Evolutionary conservation across 352 stramenopile species (phyloP).

Genomic region (Pythium phragmiticola): DNA sequence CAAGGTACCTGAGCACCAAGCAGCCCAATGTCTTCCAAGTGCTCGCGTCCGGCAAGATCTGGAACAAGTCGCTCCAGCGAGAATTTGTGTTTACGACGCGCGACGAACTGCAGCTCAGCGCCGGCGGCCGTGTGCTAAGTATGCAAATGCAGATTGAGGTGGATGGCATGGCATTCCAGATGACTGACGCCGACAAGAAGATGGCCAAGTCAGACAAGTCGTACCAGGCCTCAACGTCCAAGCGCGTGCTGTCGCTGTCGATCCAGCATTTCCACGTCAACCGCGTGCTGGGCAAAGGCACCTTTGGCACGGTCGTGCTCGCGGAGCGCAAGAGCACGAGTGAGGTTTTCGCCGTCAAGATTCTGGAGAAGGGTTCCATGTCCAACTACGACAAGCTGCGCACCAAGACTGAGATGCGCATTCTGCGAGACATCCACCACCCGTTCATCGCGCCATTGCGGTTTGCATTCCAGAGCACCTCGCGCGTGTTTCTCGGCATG

Average conservation of each 20-base stretch:
- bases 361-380: slow-evolving; percentile 91
- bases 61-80: slow-evolving; percentile 75
- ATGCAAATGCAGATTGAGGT: slow-evolving; percentile 87
- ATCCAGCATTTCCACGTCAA: slow-evolving; percentile 95
- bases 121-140: slow-evolving; percentile 70
- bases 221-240: slow-evolving; percentile 75
- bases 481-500: slow-evolving; percentile 81
- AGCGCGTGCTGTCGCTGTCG: slow-evolving; percentile 80
- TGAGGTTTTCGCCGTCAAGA: slow-evolving; percentile 92
- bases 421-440: slow-evolving; percentile 89
- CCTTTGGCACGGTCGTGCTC: slow-evolving; percentile 92
- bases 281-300: slow-evolving; percentile 93
- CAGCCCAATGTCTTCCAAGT: slow-evolving; percentile 81
- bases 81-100: slow-evolving; percentile 84
- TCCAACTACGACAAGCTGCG: slow-evolving; percentile 92
- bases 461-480: slow-evolving; percentile 85
- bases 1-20: slow-evolving; percentile 76
- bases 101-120: slow-evolving; percentile 75
- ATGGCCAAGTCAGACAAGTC: slow-evolving; percentile 57
- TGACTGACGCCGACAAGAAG: slow-evolving; percentile 74
- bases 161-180: slow-evolving; percentile 74
- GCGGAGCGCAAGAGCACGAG: slow-evolving; percentile 82
- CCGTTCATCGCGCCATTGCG: slow-evolving; percentile 91
- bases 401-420: slow-evolving; percentile 91
- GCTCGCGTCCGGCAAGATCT: slow-evolving; percentile 70